A percentile compares a stretch with the other conserved stretches of the same genome.
Evolutionary conservation across 495 filamentous ascomycete species (phyloP).

Genomic region (Podospora comata): DNA sequence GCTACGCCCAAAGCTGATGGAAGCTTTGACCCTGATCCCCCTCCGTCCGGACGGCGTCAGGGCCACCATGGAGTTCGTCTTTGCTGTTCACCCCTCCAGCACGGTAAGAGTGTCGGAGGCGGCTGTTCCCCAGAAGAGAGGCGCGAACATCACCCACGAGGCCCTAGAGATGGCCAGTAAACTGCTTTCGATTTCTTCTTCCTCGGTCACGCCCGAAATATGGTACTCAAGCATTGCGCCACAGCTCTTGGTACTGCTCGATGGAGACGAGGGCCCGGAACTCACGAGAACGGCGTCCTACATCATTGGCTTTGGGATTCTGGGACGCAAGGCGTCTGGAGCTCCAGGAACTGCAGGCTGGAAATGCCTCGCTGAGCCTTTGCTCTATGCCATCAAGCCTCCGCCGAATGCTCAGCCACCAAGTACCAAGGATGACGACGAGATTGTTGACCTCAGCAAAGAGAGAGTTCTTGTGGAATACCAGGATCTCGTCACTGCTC

Average conservation of each 20-base stretch:
- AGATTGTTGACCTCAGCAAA: conserved; percentile 41
- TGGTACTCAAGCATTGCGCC: conserved; percentile 66
- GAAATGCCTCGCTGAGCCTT: conserved; percentile 63
- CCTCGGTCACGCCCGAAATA: conserved; percentile 49
- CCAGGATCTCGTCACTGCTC: conserved; percentile 43
- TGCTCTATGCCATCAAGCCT: conserved; percentile 61
- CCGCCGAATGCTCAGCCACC: conserved; percentile 23
- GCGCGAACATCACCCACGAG: conserved; percentile 68
- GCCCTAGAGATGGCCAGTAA: conserved; percentile 64
- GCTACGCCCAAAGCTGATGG: conserved; percentile 53
- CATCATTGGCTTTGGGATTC: conserved; percentile 69
- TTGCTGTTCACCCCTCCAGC: conserved; percentile 55
- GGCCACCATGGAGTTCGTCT: conserved; percentile 67
- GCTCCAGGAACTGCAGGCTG: conserved; percentile 68
- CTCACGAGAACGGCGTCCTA: conserved; percentile 65
- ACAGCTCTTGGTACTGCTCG: conserved; percentile 64
- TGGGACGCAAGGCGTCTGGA: conserved; percentile 63
- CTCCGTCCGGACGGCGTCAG: conserved; percentile 64
- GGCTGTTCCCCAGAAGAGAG: conserved; percentile 44
- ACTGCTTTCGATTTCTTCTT: conserved; percentile 61
- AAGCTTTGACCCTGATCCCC: conserved; percentile 59
- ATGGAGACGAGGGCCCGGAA: conserved; percentile 61
- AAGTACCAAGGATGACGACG: conserved; percentile 20
- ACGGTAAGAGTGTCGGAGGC: conserved; percentile 39
- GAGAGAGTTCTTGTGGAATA: conserved; percentile 42